phyloP scores from a whole-genome alignment of 371 early-diverging fungal species.

The Actinomucor elegans region DNA sequence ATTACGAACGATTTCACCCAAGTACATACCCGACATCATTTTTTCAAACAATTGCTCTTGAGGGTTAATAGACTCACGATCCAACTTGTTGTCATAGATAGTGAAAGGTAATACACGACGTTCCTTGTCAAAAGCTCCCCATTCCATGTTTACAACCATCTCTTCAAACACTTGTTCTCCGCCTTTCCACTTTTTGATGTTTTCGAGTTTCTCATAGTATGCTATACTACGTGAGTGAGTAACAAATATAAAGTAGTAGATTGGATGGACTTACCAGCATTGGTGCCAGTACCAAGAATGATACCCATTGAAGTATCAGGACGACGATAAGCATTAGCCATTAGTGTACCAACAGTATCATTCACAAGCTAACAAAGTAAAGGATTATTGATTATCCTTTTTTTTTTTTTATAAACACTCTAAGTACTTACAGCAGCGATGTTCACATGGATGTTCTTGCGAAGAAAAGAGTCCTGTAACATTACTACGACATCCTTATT shows the following conservation, averaged over 20 bases:
- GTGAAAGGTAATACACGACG: constrained; percentile 77
- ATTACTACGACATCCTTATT: constrained; percentile 78
- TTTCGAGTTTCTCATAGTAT: constrained; percentile 77
- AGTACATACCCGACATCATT: constrained; percentile 94
- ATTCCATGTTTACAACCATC: constrained; percentile 75
- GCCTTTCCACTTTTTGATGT: constrained; percentile 68
- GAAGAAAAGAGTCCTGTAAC: constrained; percentile 80
- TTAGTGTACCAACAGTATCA: constrained; percentile 94
- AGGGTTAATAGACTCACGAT: constrained; percentile 82
- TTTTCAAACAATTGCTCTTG: constrained; percentile 88
- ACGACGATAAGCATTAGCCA: constrained; percentile 80
- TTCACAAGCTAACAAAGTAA: constrained; percentile 68
- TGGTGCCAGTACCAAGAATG: constrained; percentile 95
- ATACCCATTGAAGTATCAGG: constrained; percentile 85
- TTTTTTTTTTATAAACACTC: background rate
- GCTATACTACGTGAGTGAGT: constrained; percentile 18
- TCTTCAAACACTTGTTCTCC: constrained; percentile 27
- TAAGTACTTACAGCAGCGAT: constrained; percentile 64
- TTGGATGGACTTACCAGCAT: constrained; percentile 52
- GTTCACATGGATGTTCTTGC: constrained; percentile 69
- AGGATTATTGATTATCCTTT: too few species aligned
- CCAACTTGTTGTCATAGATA: constrained; percentile 81
- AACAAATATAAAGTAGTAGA: background rate
- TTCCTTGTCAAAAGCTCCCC: constrained; percentile 89
- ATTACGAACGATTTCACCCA: constrained; percentile 84